Evolutionary conservation across 2,329 filamentous ascomycete species (phyloP), one percentile per base, ranked within the genome.

Genomic region (Cercospora brassicicola): DNA sequence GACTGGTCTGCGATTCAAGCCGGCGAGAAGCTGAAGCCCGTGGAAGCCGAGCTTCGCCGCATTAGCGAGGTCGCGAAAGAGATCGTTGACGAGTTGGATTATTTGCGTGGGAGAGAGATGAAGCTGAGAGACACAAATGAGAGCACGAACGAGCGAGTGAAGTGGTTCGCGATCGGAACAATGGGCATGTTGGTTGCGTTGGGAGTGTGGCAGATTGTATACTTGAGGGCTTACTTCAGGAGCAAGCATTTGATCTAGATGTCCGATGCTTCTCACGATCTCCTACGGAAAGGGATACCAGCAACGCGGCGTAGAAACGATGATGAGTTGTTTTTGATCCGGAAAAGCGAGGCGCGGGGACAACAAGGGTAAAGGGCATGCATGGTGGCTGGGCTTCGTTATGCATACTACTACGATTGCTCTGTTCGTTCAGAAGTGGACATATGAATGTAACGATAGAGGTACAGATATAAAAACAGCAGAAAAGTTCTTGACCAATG

Each of bases 61-160:
- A 91, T 98, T 77, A 93, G 97, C 81, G 95, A 97, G 83, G 87
- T 94, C 78, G 91, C 96, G 45, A 86, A 85, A 73, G 94, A 98
- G 83, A 89, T 98, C 72, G 94, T 97, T 59, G 82, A 82, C 71
- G 94, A 98, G 86, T 96, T 99, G 94, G 94, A 98, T 73, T 99
- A 98, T 83, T 88, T 99, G 76, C 88, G 95, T 73, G 76, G 81
- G 45, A 88, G 95, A 76, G 95, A 99, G 86, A 93, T 97, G 87
- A 96, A 93, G 85, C 87, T 99, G 76, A 87, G 95, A 80, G 94
- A 99, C 83, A 99, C 95, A 75, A 99, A 99, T 82, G 95, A 99
- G 90, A 98, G 94, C 86, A 99, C 95, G 73, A 99, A 99, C 83
- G 95, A 91, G 83, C 89, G 95, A 68, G 95, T 99, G 77, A 99